Evolutionary conservation across 257 asterid species (phyloP).

Genomic region (Nicotiana tomentosiformis): DNA sequence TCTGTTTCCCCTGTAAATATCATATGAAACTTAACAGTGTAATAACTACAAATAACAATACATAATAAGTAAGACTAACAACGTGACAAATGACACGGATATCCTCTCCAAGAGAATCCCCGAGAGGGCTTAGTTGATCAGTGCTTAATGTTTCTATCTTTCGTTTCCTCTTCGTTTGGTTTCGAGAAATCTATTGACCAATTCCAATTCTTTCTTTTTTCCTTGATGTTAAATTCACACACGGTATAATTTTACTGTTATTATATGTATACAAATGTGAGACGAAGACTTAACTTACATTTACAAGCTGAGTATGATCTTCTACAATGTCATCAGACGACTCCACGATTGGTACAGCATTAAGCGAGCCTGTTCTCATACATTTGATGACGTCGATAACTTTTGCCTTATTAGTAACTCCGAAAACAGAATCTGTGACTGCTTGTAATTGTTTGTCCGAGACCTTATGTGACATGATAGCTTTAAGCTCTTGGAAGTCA

Average conservation of each 20-base stretch:
- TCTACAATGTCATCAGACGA: conserved; percentile 23
- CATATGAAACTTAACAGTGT: not conserved
- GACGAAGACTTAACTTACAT: conserved; percentile 27
- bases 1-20: conserved; percentile 43
- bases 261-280: not conserved
- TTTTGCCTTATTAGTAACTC: conserved; percentile 41
- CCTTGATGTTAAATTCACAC: too few species aligned
- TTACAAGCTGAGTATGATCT: conserved; percentile 52
- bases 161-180: too few species aligned
- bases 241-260: too few species aligned
- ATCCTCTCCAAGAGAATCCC: too few species aligned
- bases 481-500: conserved; percentile 41
- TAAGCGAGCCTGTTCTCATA: conserved; percentile 63
- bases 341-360: conserved; percentile 61
- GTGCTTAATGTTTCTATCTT: too few species aligned
- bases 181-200: too few species aligned
- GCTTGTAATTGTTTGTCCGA: conserved; percentile 36
- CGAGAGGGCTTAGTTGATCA: too few species aligned
- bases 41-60: too few species aligned
- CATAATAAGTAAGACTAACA: not conserved
- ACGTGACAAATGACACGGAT: not conserved
- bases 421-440: conserved; percentile 44
- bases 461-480: conserved; percentile 28
- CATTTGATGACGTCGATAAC: conserved; percentile 63
- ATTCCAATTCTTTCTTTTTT: too few species aligned